Evolutionary conservation across 1,139 yeast species (phyloP).

Genomic region (Williopsis jadinii): DNA sequence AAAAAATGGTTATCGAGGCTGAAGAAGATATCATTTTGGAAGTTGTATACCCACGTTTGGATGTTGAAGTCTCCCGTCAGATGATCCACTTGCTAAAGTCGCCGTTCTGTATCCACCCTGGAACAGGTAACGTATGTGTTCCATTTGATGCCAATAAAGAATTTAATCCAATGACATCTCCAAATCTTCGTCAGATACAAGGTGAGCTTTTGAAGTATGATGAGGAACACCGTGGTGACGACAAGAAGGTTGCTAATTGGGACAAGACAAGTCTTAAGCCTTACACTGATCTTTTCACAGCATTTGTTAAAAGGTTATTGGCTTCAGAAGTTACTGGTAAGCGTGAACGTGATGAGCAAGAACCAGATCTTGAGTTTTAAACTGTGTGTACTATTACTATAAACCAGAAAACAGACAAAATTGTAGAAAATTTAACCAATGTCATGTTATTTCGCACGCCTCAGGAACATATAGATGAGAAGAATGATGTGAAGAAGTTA

Average conservation of each 20-base stretch:
- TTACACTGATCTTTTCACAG: slow-evolving; percentile 63
- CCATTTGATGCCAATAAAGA: slow-evolving; percentile 66
- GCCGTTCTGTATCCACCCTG: slow-evolving; percentile 98
- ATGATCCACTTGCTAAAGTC: slow-evolving; percentile 88
- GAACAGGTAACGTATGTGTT: slow-evolving; percentile 96
- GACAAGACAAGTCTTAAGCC: slow-evolving; percentile 70
- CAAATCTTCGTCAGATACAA: slow-evolving; percentile 58
- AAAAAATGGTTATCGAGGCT: slow-evolving; percentile 49
- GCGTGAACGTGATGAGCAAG: slow-evolving; percentile 36
- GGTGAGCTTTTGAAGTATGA: slow-evolving; percentile 35
- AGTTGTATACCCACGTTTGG: slow-evolving; percentile 84
- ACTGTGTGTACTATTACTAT: too few species aligned
- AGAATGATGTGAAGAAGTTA: too few species aligned
- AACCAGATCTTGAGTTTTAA: slow-evolving; percentile 22
- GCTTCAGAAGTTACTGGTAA: slow-evolving; percentile 46
- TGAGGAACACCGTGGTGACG: slow-evolving; percentile 26
- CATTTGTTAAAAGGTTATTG: slow-evolving; percentile 51
- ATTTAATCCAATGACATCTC: slow-evolving; percentile 77
- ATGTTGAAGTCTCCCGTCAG: slow-evolving; percentile 87
- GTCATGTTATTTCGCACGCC: too few species aligned
- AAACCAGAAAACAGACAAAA: too few species aligned
- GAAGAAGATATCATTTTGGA: slow-evolving; percentile 80
- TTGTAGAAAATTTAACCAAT: too few species aligned
- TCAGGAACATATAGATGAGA: too few species aligned
- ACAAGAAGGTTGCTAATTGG: slow-evolving; percentile 35